These are phyloP conservation scores for Malus orientalis DNA, from an alignment of 306 rosid genomes.

Conservation along the genomic window DNA sequence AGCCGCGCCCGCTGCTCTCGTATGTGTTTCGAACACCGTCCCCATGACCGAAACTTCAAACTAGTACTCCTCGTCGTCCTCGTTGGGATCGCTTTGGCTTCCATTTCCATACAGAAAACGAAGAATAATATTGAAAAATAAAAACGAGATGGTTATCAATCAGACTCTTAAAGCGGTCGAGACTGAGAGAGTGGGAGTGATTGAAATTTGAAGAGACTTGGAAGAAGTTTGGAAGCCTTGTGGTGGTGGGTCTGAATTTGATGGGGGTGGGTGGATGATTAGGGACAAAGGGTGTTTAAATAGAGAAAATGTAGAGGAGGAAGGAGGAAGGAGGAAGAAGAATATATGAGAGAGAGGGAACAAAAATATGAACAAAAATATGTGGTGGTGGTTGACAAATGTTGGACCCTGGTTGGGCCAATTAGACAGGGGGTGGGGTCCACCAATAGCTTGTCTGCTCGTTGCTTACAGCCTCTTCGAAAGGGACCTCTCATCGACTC, in stretches of 20 bases:
- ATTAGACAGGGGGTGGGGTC: conserved; percentile 11
- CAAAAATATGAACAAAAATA: conserved; percentile 6
- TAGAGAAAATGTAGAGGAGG: conserved; percentile 1
- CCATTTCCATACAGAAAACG: conserved; percentile 21
- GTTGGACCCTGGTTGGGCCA: conserved; percentile 34
- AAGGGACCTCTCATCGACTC: conserved; percentile 47
- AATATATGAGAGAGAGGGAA: conserved; percentile 5
- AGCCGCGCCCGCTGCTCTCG: conserved; percentile 76
- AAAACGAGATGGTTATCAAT: background rate
- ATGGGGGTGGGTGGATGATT: background rate
- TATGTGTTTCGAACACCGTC: conserved; percentile 64
- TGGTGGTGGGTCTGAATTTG: conserved; percentile 13
- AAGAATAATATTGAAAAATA: background rate
- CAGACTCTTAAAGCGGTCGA: background rate
- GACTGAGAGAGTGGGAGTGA: background rate
- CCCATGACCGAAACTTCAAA: conserved; percentile 51
- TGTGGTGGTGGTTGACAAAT: conserved; percentile 52
- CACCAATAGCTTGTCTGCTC: conserved; percentile 27
- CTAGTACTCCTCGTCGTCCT: conserved; percentile 11
- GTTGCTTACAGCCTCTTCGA: conserved; percentile 37
- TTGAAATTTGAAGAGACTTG: background rate
- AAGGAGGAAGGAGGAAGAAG: background rate
- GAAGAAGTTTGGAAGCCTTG: background rate
- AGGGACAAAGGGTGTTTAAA: conserved; percentile 5
- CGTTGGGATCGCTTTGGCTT: conserved; percentile 35